Conservation (phyloP, 106 monocot species). For the Dendrobium huoshanense region DNA sequence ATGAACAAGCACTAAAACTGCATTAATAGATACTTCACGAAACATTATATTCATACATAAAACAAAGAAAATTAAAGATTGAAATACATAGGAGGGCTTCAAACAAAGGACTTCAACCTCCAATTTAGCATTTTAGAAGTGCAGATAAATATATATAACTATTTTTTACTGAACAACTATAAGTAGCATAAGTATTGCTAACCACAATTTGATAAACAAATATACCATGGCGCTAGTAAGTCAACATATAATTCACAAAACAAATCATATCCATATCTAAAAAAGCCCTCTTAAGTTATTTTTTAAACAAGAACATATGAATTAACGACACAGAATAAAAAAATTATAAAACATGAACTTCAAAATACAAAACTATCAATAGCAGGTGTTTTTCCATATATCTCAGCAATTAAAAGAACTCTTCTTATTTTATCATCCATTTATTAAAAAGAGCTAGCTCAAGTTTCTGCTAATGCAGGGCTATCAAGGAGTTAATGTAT, state of each 20-base stretch:
- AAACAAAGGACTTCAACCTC: background rate
- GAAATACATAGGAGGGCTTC: background rate
- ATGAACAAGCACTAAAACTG: background rate
- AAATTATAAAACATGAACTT: no score
- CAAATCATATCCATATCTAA: no score
- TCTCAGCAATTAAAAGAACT: no score
- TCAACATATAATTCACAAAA: background rate
- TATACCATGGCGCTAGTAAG: background rate
- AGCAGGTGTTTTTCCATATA: no score
- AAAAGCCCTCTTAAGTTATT: no score
- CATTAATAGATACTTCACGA: background rate
- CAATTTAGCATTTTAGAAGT: background rate
- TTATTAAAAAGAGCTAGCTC: background rate
- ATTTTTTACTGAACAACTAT: background rate
- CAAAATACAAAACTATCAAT: no score
- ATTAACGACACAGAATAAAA: no score
- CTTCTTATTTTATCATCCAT: no score
- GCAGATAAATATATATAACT: background rate
- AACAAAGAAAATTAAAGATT: background rate
- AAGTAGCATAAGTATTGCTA: background rate
- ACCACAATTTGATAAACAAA: background rate
- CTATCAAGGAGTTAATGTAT: no score
- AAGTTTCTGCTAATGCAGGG: no score
- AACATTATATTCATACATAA: background rate
- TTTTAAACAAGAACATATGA: no score